phyloP scores from a whole-genome alignment of 2,329 filamentous ascomycete species.

The Neonectria ditissima region DNA sequence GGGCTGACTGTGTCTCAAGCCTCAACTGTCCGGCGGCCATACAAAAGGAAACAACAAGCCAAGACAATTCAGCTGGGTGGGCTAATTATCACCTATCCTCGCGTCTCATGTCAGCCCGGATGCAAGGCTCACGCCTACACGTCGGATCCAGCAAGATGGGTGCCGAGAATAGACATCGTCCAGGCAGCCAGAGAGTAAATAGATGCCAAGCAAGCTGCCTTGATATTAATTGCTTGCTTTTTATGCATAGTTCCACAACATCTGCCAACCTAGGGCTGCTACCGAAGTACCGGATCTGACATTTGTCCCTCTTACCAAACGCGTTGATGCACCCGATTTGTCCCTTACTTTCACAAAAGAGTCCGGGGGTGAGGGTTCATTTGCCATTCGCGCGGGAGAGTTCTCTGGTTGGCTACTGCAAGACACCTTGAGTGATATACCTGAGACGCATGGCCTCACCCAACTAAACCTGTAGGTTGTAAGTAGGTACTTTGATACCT shows the following conservation, averaged over 20 bases:
- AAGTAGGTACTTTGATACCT: too few species aligned
- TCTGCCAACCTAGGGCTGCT: not conserved
- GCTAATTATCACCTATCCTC: not conserved
- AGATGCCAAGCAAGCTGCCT: too few species aligned
- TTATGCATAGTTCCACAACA: not conserved
- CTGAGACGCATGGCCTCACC: too few species aligned
- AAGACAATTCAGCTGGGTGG: not conserved
- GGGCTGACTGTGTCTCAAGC: not conserved
- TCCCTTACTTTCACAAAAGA: not conserved
- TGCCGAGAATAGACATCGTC: not conserved
- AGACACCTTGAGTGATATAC: not conserved
- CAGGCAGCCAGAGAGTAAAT: not conserved
- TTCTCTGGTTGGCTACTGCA: not conserved
- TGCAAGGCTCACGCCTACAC: not conserved
- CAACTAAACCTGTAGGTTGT: too few species aligned
- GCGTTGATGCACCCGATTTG: not conserved
- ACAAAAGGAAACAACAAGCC: not conserved
- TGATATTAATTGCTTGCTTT: too few species aligned
- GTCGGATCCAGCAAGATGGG: not conserved
- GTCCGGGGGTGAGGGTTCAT: not conserved
- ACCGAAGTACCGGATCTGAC: not conserved
- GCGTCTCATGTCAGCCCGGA: constrained; percentile 5
- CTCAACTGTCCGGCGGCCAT: not conserved
- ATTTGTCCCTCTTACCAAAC: not conserved
- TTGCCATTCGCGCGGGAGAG: not conserved